Evolutionary conservation across 2,329 filamentous ascomycete species (phyloP).

Genomic region (Colletotrichum siamense): DNA sequence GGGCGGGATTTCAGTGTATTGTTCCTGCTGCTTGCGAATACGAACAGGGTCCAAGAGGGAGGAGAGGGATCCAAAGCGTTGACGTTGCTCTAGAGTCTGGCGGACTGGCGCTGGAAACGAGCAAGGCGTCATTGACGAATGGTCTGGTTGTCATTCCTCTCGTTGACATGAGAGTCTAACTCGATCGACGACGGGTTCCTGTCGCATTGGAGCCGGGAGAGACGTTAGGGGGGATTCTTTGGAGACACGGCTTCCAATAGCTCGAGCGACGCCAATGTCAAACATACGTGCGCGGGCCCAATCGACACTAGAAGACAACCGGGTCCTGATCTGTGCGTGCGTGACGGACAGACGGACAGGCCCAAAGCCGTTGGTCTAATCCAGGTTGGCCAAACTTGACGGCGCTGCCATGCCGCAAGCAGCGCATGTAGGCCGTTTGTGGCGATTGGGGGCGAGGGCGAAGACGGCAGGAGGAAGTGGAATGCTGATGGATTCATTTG

Average conservation of each 20-base stretch:
- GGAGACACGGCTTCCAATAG: slow-evolving; percentile 7
- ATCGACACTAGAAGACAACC: not conserved
- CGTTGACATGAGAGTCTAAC: not conserved
- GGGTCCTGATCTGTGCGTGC: slow-evolving; percentile 13
- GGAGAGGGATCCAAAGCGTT: not conserved
- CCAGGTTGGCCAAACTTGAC: not conserved
- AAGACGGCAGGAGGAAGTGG: not conserved
- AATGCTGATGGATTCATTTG: not conserved
- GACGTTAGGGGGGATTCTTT: not conserved
- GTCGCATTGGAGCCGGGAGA: not conserved
- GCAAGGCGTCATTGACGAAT: not conserved
- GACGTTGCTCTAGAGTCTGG: not conserved
- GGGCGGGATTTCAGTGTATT: not conserved
- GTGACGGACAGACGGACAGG: slow-evolving; percentile 8
- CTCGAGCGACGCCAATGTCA: slow-evolving; percentile 9
- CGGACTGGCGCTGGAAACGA: not conserved
- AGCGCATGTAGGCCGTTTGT: slow-evolving; percentile 1
- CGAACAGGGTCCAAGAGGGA: not conserved
- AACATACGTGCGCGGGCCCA: slow-evolving; percentile 12
- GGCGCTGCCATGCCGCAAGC: slow-evolving; percentile 13
- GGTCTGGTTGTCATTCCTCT: not conserved
- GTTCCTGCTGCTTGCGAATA: not conserved
- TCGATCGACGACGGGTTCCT: not conserved
- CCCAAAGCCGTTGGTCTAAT: slow-evolving; percentile 1
- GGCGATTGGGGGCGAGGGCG: not conserved